These are phyloP conservation scores for Chlorella sp. DNA, from an alignment of 139 green algal species.

Conservation along the genomic window DNA sequence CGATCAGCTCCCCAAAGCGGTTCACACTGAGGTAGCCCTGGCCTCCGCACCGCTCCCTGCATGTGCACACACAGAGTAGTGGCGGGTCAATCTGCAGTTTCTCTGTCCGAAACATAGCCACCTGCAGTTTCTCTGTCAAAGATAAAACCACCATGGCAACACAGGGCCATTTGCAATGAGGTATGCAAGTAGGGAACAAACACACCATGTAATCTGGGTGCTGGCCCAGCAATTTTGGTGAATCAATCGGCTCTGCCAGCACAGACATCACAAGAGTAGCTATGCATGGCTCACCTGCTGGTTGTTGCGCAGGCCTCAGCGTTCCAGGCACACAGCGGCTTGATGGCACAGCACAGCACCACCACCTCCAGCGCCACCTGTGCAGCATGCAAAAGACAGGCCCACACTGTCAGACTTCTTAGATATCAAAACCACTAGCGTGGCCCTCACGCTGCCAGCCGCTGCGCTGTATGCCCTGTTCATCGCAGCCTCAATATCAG, in stretches of 20 bases:
- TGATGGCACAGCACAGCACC: slow-evolving; percentile 88
- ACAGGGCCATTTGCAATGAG: background rate
- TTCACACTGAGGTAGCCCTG: slow-evolving; percentile 89
- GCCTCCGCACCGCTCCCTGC: slow-evolving; percentile 33
- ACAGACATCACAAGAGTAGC: background rate
- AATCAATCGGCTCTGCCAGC: background rate
- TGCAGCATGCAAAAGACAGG: background rate
- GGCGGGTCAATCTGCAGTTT: too few relatives aligned
- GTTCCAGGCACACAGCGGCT: slow-evolving; percentile 89
- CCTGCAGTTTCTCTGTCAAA: background rate
- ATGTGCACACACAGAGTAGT: too few relatives aligned
- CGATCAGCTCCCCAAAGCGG: slow-evolving; percentile 79
- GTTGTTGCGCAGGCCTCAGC: slow-evolving; percentile 22
- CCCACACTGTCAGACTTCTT: background rate
- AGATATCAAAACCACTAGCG: background rate
- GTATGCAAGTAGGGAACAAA: too few relatives aligned
- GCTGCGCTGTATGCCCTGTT: background rate
- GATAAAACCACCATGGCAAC: background rate
- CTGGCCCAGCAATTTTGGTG: too few relatives aligned
- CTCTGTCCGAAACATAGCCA: background rate
- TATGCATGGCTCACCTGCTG: background rate
- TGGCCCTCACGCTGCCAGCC: background rate
- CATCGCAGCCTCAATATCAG: background rate
- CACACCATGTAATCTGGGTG: too few relatives aligned
- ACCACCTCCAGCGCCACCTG: slow-evolving; percentile 56